Base-by-base conservation (phyloP, 345 rosid genomes). In the Ricinus communis region DNA sequence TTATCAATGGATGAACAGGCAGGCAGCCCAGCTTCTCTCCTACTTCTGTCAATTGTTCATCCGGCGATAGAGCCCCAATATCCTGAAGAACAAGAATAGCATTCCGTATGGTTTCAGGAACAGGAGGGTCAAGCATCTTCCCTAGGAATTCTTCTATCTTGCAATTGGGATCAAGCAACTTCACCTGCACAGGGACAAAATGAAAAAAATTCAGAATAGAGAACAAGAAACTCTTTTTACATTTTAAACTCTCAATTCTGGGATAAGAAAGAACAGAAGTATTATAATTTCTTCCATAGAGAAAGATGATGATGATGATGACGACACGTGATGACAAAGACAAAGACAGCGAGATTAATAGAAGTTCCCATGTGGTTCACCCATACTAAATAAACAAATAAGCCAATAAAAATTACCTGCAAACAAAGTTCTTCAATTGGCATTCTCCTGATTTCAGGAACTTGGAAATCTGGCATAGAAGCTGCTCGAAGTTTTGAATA, bases 401-500 rank as follows among this genome's bases (percentile, higher is more conserved):
- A 33, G 33, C 16, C 59, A 30, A 22, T 18, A 31, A 57, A 64
- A 56, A 69, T 57, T 76, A 91, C 98, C 91, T 87, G 99, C 74
- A 95, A 83, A 83, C 99, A 95, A 31, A 95, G 91, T 74, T 95
- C 99, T 64, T 95, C 97, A 53, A 95, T 82, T 5, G 99, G 97
- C 84, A 85, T 88, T 85, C 97, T 86, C 86, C 81, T 92, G 47
- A 95, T 89, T 86, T 95, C 97, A 75, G 97, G 97, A 77, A 86
- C 85, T 74, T 86, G 93, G 72, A 86, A 95, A 43, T 92, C 96
- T 4, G 86, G 96, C 78, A 92, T 70, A 71, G 97, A 85, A 62
- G 91, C 83, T 65, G 93, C 99, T 79, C 90, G 82, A 56, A 83
- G 82, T 73, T 86, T 87, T 8, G 99, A 89, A 79, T 77, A 95